Percentiles rank a stretch among this genome's conserved stretches.
These are phyloP conservation scores for Insectozyma bohioensis DNA, from an alignment of 1,139 yeast genomes.

Conservation along the genomic window DNA sequence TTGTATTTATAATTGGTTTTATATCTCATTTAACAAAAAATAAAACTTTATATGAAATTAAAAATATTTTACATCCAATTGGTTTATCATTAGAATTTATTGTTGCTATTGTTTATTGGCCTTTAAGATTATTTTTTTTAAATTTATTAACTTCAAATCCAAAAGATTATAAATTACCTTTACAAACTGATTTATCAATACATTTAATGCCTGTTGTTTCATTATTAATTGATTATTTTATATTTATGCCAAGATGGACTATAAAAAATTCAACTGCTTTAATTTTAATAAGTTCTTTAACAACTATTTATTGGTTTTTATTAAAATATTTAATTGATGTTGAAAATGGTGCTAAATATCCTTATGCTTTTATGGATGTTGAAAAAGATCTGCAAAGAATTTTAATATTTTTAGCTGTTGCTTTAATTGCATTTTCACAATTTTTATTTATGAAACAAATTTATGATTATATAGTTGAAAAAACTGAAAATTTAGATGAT, in stretches of 20 bases:
- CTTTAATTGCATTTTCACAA: slow-evolving; percentile 41
- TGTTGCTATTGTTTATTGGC: slow-evolving; percentile 67
- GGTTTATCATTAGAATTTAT: slow-evolving; percentile 58
- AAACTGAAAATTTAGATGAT: slow-evolving; percentile 17
- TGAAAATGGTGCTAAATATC: slow-evolving; percentile 51
- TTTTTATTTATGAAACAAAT: slow-evolving; percentile 29
- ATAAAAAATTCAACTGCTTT: slow-evolving; percentile 40
- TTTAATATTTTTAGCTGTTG: slow-evolving; percentile 51
- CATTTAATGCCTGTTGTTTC: slow-evolving; percentile 60
- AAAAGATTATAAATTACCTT: slow-evolving; percentile 35
- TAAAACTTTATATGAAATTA: slow-evolving; percentile 23
- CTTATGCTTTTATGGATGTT: slow-evolving; percentile 66
- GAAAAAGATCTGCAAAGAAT: slow-evolving; percentile 41
- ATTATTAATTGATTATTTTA: slow-evolving; percentile 52
- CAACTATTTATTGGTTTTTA: slow-evolving; percentile 54
- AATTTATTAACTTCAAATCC: slow-evolving; percentile 39
- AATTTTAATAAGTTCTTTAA: slow-evolving; percentile 33
- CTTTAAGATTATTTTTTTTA: slow-evolving; percentile 51
- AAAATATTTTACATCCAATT: slow-evolving; percentile 47
- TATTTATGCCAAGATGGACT: slow-evolving; percentile 52
- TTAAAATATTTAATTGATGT: slow-evolving; percentile 49
- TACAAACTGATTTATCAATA: slow-evolving; percentile 53
- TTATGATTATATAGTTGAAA: slow-evolving; percentile 23
- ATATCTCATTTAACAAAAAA: slow-evolving; percentile 36
- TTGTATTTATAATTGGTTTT: slow-evolving; percentile 42